phyloP scores from a whole-genome alignment of 805 yeast genomes.

The Candida pseudoglaebosa region DNA sequence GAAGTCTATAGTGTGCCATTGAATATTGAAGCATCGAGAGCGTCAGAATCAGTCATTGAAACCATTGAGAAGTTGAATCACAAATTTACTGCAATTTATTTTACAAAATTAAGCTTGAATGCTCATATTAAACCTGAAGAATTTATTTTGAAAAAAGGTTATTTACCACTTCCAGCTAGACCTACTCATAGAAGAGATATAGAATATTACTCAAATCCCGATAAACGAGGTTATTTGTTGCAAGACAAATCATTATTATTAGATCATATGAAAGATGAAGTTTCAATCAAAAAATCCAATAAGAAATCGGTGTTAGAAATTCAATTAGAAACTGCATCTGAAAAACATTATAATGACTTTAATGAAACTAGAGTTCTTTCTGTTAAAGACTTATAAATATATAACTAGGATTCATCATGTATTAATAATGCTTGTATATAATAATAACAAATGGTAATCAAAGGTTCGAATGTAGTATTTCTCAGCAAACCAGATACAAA shows the following conservation, averaged over 20 bases:
- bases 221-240: slow-evolving; percentile 71
- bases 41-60: slow-evolving; percentile 68
- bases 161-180: slow-evolving; percentile 78
- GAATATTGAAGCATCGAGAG: slow-evolving; percentile 77
- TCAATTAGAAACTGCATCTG: slow-evolving; percentile 32
- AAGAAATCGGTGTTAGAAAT: slow-evolving; percentile 34
- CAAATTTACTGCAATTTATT: slow-evolving; percentile 66
- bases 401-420: too few species aligned
- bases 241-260: slow-evolving; percentile 35
- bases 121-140: slow-evolving; percentile 76
- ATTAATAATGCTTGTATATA: too few species aligned
- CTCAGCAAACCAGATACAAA: too few species aligned
- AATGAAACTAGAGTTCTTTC: slow-evolving; percentile 15
- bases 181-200: slow-evolving; percentile 83
- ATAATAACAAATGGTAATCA: too few species aligned
- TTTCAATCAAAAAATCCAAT: slow-evolving; percentile 16
- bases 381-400: slow-evolving; percentile 17
- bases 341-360: slow-evolving; percentile 13
- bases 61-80: slow-evolving; percentile 74
- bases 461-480: too few species aligned
- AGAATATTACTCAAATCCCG: slow-evolving; percentile 67
- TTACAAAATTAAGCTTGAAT: slow-evolving; percentile 56
- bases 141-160: slow-evolving; percentile 65
- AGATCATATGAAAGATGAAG: slow-evolving; percentile 25
- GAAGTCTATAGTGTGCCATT: slow-evolving; percentile 53